A percentile compares a stretch with the other conserved stretches of the same genome.
Evolutionary conservation across 2,329 filamentous ascomycete species (phyloP).

Genomic region (Aspergillus fumigatus): DNA sequence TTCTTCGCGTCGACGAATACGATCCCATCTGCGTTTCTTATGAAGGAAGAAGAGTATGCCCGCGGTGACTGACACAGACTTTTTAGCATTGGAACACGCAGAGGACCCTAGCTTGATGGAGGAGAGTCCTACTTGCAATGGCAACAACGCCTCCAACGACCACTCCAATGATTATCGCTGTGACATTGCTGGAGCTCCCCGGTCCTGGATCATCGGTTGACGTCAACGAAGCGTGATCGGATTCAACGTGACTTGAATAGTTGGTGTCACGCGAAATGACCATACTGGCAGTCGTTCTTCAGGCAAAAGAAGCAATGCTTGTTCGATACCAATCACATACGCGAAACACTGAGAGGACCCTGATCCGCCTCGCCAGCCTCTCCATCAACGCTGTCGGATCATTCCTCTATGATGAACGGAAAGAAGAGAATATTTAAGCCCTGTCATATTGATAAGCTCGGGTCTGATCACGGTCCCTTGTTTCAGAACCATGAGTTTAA

Average conservation of each 20-base stretch:
- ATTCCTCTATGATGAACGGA: not conserved
- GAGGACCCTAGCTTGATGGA: not conserved
- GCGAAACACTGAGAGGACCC: not conserved
- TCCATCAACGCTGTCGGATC: not conserved
- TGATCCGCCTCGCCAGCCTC: not conserved
- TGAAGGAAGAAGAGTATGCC: constrained; percentile 20
- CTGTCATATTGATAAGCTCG: not conserved
- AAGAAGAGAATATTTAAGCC: not conserved
- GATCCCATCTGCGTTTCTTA: constrained; percentile 22
- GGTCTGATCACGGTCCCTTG: not conserved
- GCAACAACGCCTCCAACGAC: constrained; percentile 24
- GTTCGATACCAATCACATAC: not conserved
- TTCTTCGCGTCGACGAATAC: constrained; percentile 18
- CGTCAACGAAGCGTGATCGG: not conserved
- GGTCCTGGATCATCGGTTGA: not conserved
- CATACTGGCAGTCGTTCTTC: not conserved
- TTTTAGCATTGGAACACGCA: not conserved
- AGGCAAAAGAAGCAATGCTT: not conserved
- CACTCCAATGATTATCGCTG: constrained; percentile 24
- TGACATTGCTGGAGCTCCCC: not conserved
- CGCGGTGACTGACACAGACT: constrained; percentile 18
- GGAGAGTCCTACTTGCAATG: constrained; percentile 20
- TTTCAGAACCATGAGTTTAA: constrained; percentile 8
- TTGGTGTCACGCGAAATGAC: not conserved
- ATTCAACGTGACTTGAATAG: not conserved